Percentiles rank a stretch among this genome's conserved stretches.
Evolutionary conservation across 495 filamentous ascomycete genomes (phyloP).

Genomic region (Annulohypoxylon moriforme): DNA sequence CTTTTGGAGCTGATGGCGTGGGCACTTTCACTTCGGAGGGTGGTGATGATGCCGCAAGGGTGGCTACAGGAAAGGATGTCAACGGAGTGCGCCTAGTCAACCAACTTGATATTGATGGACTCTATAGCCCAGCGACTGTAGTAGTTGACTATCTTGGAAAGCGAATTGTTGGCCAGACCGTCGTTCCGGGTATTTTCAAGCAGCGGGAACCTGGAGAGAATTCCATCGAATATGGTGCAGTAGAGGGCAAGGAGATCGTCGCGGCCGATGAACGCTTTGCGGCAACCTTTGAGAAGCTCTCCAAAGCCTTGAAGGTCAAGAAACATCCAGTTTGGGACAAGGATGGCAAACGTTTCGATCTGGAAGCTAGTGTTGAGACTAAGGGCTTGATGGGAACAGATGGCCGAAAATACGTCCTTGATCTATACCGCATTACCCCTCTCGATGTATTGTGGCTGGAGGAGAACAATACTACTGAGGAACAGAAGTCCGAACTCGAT

Average conservation of each 20-base stretch:
- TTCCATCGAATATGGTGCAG: slow-evolving; percentile 98
- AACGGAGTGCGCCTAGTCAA: slow-evolving; percentile 93
- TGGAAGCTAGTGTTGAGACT: slow-evolving; percentile 97
- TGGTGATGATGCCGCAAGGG: slow-evolving; percentile 94
- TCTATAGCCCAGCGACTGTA: slow-evolving; percentile 95
- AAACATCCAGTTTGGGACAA: slow-evolving; percentile 99
- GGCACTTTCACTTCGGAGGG: slow-evolving; percentile 97
- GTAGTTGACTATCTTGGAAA: slow-evolving; percentile 98
- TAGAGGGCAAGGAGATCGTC: slow-evolving; percentile 96
- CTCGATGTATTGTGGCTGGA: slow-evolving; percentile 93
- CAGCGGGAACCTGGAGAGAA: slow-evolving; percentile 96
- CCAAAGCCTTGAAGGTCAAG: slow-evolving; percentile 87
- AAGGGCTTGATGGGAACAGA: slow-evolving; percentile 98
- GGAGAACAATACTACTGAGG: slow-evolving; percentile 61
- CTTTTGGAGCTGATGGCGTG: slow-evolving; percentile 96
- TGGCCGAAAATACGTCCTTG: slow-evolving; percentile 95
- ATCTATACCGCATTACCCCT: slow-evolving; percentile 94
- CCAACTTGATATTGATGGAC: slow-evolving; percentile 91
- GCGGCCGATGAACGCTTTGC: slow-evolving; percentile 88
- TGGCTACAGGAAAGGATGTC: slow-evolving; percentile 97
- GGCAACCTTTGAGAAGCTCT: slow-evolving; percentile 87
- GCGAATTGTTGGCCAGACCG: slow-evolving; percentile 96
- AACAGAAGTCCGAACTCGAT: slow-evolving; percentile 60
- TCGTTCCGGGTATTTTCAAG: slow-evolving; percentile 99
- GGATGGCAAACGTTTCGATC: slow-evolving; percentile 85